Evolutionary conservation across 108 stramenopile species (phyloP), one percentile per base, ranked within the genome.

Genomic region (Schizochytrium sp.): DNA sequence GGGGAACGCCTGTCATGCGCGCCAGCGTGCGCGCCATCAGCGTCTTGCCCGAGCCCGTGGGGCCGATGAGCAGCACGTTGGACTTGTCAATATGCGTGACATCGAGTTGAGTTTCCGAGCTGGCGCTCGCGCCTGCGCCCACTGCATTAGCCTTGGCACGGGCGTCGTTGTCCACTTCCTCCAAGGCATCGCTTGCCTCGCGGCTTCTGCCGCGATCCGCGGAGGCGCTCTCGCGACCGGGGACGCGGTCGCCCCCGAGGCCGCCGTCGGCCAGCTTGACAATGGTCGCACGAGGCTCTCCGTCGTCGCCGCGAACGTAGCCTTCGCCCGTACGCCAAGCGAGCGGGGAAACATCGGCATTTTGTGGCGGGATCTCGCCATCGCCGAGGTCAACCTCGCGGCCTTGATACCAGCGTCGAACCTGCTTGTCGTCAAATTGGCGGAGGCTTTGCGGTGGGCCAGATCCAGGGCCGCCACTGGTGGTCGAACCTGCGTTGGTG

Each of bases 41-140:
- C 34, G 92, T 93, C 72, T 93, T 93, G 55, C 92, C 92, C 19
- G 91, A 91, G 2, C 92, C 92, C 29, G 92, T 93, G 58, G 92
- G 92, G 0, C 92, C 92, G 4, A 93, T 57, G 41, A 93, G 91
- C 58, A 93, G 88, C 18, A 93, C 59, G 87, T 93, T 93, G 16
- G 92, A 91, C 91, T 93, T 93, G 89, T 93, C 92, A 44, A 93
- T 87, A n/a, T 87, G 60, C 21, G 92, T 92, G 0, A 89, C 91
- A 90, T 92, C 91, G 28, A 93, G 87, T 72, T 92, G 55, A 8
- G 8, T 57, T 71, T 55, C 89, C 16, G 58, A 34, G 34, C 34
- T 34, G 34, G 34, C 34, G 34, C 34, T 34, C 34, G 34, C 34
- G 34, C 34, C 34, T 34, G 34, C 34, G 34, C 34, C 2, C 34